Evolutionary conservation across 345 rosid species (phyloP).

Genomic region (Aegle marmelos): DNA sequence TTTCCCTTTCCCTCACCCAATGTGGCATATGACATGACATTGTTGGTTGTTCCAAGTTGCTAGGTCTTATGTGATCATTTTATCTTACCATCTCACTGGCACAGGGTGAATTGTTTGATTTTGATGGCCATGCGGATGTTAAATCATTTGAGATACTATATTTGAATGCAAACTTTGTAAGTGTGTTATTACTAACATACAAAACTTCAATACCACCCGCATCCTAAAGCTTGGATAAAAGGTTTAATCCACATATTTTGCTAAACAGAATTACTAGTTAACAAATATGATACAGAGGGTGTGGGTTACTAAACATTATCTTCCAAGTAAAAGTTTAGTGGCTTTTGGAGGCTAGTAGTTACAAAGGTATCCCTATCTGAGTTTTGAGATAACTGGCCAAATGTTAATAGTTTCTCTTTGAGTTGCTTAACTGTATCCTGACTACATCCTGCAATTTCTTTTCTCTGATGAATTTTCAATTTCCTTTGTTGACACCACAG

Average conservation of each 20-base stretch:
- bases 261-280: not conserved
- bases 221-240: not conserved
- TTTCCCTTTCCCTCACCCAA: no score
- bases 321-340: not conserved
- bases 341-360: not conserved
- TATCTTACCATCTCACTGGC: no score
- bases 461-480: not conserved
- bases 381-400: not conserved
- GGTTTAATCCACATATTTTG: not conserved
- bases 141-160: no score
- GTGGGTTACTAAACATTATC: not conserved
- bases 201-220: not conserved
- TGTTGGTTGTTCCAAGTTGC: no score
- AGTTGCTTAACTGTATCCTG: not conserved
- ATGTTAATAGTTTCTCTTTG: not conserved
- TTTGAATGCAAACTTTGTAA: no score
- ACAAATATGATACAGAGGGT: not conserved
- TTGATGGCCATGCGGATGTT: no score
- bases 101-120: no score
- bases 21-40: no score
- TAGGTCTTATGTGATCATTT: no score
- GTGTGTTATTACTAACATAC: no score
- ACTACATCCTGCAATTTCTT: not conserved
- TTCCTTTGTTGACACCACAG: slow-evolving; percentile 26
- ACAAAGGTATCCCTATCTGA: not conserved